Evolutionary conservation across 2,329 filamentous ascomycete genomes (phyloP).

Genomic region (Colletotrichum sp.): DNA sequence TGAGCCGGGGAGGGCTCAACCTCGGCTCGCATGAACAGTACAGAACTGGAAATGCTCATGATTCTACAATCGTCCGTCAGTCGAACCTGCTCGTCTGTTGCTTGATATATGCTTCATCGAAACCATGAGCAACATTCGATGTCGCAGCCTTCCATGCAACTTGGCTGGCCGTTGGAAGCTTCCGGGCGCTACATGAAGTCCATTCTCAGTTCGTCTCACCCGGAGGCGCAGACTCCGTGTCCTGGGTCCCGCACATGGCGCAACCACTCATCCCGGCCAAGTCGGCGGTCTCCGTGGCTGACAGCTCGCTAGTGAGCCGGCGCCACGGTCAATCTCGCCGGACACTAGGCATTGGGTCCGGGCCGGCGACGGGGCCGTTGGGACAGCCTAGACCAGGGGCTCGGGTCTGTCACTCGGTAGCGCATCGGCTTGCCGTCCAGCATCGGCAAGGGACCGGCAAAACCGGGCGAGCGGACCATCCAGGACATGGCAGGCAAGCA

Average conservation of each 20-base stretch:
- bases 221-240: not conserved
- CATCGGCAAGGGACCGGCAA: not conserved
- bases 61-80: not conserved
- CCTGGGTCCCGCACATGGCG: not conserved
- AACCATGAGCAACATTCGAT: not conserved
- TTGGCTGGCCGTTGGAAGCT: not conserved
- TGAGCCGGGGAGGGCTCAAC: not conserved
- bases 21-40: slow-evolving; percentile 2
- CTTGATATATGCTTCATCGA: not conserved
- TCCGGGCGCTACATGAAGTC: not conserved
- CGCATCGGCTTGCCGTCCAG: not conserved
- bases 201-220: not conserved
- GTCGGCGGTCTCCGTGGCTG: not conserved
- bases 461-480: not conserved
- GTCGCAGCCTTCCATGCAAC: not conserved
- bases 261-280: not conserved
- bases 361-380: not conserved
- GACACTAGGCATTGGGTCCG: not conserved
- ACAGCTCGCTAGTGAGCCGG: not conserved
- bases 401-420: not conserved
- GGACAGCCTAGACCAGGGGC: not conserved
- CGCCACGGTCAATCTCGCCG: not conserved
- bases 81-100: not conserved
- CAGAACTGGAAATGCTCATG: not conserved
- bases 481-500: not conserved